Evolutionary conservation across 768 basidiomycete species (phyloP).

Genomic region (Suillus subaureus): DNA sequence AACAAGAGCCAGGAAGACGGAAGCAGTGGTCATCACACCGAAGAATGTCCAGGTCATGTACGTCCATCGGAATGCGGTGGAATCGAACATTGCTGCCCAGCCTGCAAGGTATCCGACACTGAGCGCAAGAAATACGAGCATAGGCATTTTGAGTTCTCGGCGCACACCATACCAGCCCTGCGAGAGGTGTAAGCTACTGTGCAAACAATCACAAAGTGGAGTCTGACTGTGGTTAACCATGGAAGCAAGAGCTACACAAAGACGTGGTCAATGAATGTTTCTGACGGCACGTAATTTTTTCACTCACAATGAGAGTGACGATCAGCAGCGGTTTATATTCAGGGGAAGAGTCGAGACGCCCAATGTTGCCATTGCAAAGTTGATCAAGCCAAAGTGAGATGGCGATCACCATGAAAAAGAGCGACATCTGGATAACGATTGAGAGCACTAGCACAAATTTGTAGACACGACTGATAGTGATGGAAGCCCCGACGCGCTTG

Average conservation of each 20-base stretch:
- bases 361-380: constrained; percentile 66
- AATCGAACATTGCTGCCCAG: constrained; percentile 75
- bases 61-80: constrained; percentile 74
- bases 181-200: constrained; percentile 1
- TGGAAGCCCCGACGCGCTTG: constrained; percentile 80
- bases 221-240: constrained; percentile 63
- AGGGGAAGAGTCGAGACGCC: constrained; percentile 46
- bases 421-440: constrained; percentile 70
- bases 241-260: constrained; percentile 59
- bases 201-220: constrained; percentile 6
- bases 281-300: constrained; percentile 3
- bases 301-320: constrained; percentile 60
- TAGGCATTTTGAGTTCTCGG: constrained; percentile 58
- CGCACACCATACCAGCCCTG: constrained; percentile 81
- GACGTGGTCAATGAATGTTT: constrained; percentile 7
- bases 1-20: constrained; percentile 56
- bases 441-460: constrained; percentile 70
- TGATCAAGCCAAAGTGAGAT: constrained; percentile 80
- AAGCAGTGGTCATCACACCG: constrained; percentile 57
- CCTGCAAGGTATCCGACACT: constrained; percentile 64
- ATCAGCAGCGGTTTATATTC: constrained; percentile 60
- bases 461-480: constrained; percentile 74
- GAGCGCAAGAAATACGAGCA: constrained; percentile 63
- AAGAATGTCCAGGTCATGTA: constrained; percentile 79
- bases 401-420: constrained; percentile 76